Conservation (phyloP, 257 asterid species). For the Capsicum rhomboideum region DNA sequence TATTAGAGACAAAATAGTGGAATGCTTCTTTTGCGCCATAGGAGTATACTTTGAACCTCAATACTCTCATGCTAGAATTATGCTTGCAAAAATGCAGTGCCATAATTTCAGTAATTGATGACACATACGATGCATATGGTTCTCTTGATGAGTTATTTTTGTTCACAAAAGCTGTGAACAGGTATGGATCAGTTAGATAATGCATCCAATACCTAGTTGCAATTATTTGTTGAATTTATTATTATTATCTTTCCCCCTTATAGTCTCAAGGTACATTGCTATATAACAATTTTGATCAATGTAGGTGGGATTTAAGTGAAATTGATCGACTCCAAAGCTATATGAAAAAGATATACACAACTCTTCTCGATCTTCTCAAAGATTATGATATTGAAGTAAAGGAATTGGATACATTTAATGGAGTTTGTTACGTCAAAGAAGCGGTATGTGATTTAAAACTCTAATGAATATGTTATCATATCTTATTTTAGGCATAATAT, state of each 20-base stretch:
- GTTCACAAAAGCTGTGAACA: neutral
- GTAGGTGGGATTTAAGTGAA: too few species aligned
- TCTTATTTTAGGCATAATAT: too few species aligned
- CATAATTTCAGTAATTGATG: constrained; percentile 3
- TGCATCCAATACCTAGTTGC: too few species aligned
- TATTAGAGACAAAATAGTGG: constrained; percentile 15
- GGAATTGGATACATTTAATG: neutral
- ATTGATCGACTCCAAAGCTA: neutral
- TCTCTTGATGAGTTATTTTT: neutral
- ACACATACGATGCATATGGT: constrained; percentile 18
- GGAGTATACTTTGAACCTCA: constrained; percentile 12
- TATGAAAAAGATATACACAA: neutral
- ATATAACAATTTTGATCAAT: too few species aligned
- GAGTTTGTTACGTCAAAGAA: neutral
- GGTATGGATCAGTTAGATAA: neutral
- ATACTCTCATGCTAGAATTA: neutral
- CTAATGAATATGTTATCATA: too few species aligned
- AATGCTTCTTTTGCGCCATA: constrained; percentile 14
- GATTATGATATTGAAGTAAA: neutral
- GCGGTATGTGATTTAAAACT: neutral
- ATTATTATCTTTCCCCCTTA: too few species aligned
- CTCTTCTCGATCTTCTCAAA: neutral
- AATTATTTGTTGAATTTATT: too few species aligned
- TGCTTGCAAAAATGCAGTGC: constrained; percentile 6
- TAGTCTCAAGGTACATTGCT: too few species aligned